phyloP scores from a whole-genome alignment of 2,329 filamentous ascomycete genomes.

The Knufia petricola region DNA sequence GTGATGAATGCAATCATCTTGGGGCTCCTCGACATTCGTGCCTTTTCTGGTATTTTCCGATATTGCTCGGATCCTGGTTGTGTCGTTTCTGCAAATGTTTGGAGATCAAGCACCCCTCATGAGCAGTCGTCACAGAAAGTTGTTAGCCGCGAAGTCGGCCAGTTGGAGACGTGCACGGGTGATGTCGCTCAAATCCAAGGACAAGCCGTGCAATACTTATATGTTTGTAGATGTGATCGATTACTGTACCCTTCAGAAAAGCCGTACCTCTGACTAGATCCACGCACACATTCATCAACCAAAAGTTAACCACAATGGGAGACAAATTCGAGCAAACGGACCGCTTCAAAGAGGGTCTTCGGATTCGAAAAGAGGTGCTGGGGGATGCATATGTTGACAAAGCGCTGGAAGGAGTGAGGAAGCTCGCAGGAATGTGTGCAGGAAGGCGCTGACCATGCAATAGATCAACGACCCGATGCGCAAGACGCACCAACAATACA shows the following conservation, averaged over 20 bases:
- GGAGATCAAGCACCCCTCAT: not conserved
- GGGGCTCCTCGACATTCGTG: not conserved
- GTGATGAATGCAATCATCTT: not conserved
- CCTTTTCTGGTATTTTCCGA: not conserved
- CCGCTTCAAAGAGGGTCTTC: slow-evolving; percentile 52
- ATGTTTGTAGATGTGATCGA: too few relatives aligned
- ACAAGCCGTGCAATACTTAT: too few relatives aligned
- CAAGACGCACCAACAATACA: slow-evolving; percentile 9
- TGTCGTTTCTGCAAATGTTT: not conserved
- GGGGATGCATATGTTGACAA: slow-evolving; percentile 53
- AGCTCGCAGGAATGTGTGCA: not conserved
- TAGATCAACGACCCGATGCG: slow-evolving; percentile 7
- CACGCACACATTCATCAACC: too few relatives aligned
- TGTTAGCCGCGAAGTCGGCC: too few relatives aligned
- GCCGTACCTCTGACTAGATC: too few relatives aligned
- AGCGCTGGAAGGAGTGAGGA: slow-evolving; percentile 34
- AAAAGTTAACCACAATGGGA: slow-evolving; percentile 5
- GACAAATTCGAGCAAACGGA: slow-evolving; percentile 36
- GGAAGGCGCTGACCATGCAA: not conserved
- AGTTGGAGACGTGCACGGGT: not conserved
- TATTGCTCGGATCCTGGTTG: not conserved
- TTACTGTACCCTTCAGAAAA: too few relatives aligned
- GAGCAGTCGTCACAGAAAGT: too few relatives aligned
- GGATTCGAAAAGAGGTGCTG: slow-evolving; percentile 50
- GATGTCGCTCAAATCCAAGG: too few relatives aligned